These are phyloP conservation scores for Furcasterigmium sp. DNA, from an alignment of 2,329 filamentous ascomycete genomes.

Conservation along the genomic window DNA sequence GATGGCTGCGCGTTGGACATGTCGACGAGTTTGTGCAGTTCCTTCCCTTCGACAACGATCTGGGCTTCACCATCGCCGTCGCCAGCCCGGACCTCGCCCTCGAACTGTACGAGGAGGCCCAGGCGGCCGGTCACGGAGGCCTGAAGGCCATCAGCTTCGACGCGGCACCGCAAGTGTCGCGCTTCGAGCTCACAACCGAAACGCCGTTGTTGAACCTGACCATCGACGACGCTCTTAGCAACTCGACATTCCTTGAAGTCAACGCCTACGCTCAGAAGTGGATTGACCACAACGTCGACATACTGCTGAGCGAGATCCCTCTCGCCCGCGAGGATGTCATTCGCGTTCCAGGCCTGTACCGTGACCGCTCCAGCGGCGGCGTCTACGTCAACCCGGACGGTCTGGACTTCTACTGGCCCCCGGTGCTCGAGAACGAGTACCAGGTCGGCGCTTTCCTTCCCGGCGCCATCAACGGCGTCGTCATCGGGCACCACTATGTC, in stretches of 20 bases:
- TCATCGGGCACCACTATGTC: conserved; percentile 13
- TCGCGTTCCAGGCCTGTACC: conserved; percentile 14
- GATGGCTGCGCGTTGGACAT: conserved; percentile 23
- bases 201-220: conserved; percentile 3
- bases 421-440: not conserved
- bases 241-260: conserved; percentile 2
- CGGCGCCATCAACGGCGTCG: conserved; percentile 15
- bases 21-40: conserved; percentile 27
- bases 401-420: too few relatives aligned
- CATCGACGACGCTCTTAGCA: conserved; percentile 6
- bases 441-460: conserved; percentile 13
- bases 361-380: not conserved
- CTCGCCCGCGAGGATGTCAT: conserved; percentile 14
- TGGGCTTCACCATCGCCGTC: conserved; percentile 15
- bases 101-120: conserved; percentile 14
- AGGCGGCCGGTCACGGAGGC: conserved; percentile 16
- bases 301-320: conserved; percentile 8
- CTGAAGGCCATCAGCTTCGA: not conserved
- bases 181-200: not conserved
- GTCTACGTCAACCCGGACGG: not conserved
- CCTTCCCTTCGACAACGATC: conserved; percentile 12
- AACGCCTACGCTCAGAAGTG: not conserved
- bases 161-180: not conserved
- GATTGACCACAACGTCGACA: conserved; percentile 7
- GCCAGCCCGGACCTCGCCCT: conserved; percentile 15